phyloP scores from a whole-genome alignment of 2,329 filamentous ascomycete genomes.

The Cercospora sp. region DNA sequence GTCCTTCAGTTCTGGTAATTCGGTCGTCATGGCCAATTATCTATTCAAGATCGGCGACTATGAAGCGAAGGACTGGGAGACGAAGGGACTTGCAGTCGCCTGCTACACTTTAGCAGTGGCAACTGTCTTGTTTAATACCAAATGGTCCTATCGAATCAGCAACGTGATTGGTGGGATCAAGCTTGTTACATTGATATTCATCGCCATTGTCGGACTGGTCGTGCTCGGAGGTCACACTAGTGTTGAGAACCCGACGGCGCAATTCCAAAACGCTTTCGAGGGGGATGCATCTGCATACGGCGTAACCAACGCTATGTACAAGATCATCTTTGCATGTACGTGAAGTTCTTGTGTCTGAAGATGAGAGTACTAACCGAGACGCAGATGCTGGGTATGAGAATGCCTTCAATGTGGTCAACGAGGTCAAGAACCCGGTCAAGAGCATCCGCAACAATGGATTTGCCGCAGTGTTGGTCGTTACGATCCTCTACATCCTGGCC shows the following conservation, averaged over 20 bases:
- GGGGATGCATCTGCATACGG: conserved; percentile 52
- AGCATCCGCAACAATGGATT: conserved; percentile 52
- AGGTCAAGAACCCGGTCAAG: conserved; percentile 61
- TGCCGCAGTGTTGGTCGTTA: conserved; percentile 41
- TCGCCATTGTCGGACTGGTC: conserved; percentile 56
- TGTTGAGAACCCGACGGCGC: conserved; percentile 54
- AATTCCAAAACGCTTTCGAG: conserved; percentile 58
- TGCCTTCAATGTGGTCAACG: conserved; percentile 63
- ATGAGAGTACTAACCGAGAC: neutral
- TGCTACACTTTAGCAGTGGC: conserved; percentile 59
- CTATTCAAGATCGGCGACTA: conserved; percentile 59
- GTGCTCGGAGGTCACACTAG: conserved; percentile 59
- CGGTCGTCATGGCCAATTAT: conserved; percentile 61
- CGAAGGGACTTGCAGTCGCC: conserved; percentile 66
- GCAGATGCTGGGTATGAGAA: conserved; percentile 45
- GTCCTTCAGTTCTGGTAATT: conserved; percentile 67
- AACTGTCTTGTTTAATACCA: conserved; percentile 55
- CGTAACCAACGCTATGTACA: conserved; percentile 59
- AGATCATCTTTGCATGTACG: conserved; percentile 48
- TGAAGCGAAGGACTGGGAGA: conserved; percentile 60
- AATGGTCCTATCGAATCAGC: conserved; percentile 57
- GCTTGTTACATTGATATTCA: conserved; percentile 61
- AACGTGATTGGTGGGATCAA: conserved; percentile 63
- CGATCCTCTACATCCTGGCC: conserved; percentile 57
- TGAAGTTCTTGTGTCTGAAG: neutral